phyloP scores from a whole-genome alignment of 2,329 filamentous ascomycete genomes.

The Didymella pomorum region DNA sequence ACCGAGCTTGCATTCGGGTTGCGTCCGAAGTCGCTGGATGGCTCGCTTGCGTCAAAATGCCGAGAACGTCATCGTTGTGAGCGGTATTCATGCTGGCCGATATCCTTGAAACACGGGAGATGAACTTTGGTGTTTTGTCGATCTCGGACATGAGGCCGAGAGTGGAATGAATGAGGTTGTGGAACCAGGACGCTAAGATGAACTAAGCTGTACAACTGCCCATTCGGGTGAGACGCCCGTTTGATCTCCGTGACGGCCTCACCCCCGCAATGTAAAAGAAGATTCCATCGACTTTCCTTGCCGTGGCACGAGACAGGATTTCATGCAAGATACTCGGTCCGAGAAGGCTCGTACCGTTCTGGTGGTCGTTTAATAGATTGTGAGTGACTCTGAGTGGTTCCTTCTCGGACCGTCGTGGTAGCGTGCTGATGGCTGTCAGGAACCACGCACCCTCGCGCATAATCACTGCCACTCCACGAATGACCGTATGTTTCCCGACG shows the following conservation, averaged over 20 bases:
- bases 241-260: constrained; percentile 6
- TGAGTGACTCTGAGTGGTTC: constrained; percentile 6
- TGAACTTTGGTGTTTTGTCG: constrained; percentile 13
- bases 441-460: constrained; percentile 16
- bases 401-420: constrained; percentile 15
- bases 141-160: constrained; percentile 11
- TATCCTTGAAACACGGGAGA: constrained; percentile 19
- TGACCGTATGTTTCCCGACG: constrained; percentile 9
- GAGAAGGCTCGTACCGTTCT: constrained; percentile 12
- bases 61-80: constrained; percentile 2
- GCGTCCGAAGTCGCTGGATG: background rate
- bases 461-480: constrained; percentile 13
- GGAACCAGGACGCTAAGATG: constrained; percentile 9
- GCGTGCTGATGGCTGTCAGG: constrained; percentile 18
- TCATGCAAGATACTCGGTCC: constrained; percentile 19
- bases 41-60: constrained; percentile 12
- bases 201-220: constrained; percentile 17
- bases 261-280: constrained; percentile 14
- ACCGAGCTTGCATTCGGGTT: constrained; percentile 4
- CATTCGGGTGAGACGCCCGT: constrained; percentile 9
- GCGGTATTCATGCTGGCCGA: constrained; percentile 2
- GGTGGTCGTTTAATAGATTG: constrained; percentile 5
- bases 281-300: constrained; percentile 8
- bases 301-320: constrained; percentile 9
- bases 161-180: background rate